A percentile compares a stretch with the other conserved stretches of the same genome.
Evolutionary conservation across 2,329 filamentous ascomycete species (phyloP).

Genomic region (Zymoseptoria tritici): DNA sequence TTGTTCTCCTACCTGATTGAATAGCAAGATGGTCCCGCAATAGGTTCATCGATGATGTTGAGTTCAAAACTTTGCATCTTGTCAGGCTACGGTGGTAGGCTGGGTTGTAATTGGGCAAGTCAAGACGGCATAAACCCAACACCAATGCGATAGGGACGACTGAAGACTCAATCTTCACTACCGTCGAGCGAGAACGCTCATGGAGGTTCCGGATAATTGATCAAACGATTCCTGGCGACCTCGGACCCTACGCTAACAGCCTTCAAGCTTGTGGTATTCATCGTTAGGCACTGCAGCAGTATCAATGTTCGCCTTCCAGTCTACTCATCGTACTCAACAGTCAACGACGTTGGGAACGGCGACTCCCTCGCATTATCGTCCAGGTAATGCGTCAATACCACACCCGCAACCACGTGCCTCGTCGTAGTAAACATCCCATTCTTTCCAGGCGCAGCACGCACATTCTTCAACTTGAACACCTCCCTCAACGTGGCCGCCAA

Average conservation of each 20-base stretch:
- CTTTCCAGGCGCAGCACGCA: constrained; percentile 33
- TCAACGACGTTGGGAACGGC: constrained; percentile 39
- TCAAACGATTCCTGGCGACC: no score
- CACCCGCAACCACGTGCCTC: constrained; percentile 41
- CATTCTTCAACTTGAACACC: constrained; percentile 40
- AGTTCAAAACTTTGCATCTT: background rate
- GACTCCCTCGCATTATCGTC: constrained; percentile 43
- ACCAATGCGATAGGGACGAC: background rate
- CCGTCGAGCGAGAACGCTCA: no score
- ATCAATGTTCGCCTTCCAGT: background rate
- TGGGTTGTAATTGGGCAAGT: background rate
- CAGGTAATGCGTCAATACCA: constrained; percentile 43
- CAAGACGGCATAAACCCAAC: background rate
- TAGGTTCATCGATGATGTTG: background rate
- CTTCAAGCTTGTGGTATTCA: background rate
- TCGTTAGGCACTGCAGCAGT: background rate
- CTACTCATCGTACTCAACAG: constrained; percentile 36
- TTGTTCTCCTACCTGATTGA: background rate
- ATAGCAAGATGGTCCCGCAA: background rate
- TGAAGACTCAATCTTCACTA: no score
- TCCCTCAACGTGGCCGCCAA: constrained; percentile 39
- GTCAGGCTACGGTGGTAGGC: background rate
- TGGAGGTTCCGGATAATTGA: no score
- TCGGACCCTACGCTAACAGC: background rate
- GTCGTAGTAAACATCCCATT: constrained; percentile 37